Conservation (phyloP, 129 eudicot species). For the Cynara cardunculus region DNA sequence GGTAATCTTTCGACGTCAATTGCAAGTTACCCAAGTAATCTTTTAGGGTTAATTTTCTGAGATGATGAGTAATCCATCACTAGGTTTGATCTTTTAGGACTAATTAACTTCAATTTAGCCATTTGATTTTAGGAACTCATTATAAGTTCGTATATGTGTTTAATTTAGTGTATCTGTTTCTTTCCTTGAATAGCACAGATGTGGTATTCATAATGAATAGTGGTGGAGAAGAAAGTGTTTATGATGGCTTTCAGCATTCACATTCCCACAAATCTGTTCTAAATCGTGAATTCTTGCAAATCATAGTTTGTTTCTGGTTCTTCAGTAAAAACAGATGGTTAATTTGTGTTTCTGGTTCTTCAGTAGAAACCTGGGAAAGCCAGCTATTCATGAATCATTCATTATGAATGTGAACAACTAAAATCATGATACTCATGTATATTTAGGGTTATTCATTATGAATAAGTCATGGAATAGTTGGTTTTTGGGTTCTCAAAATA, state of each 20-base stretch:
- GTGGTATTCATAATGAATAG: background rate
- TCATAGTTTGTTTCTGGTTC: background rate
- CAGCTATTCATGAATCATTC: too few species aligned
- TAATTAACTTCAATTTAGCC: background rate
- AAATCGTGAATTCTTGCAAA: too few species aligned
- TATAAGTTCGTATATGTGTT: background rate
- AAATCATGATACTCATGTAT: background rate
- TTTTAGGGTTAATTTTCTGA: conserved; percentile 17
- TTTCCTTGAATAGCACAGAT: background rate
- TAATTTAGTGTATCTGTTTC: background rate
- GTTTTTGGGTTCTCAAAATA: background rate
- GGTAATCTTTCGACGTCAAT: background rate
- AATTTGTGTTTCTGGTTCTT: background rate
- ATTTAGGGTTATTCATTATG: background rate
- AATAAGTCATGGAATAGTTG: background rate
- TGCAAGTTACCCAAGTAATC: background rate
- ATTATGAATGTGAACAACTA: too few species aligned
- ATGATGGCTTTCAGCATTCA: background rate
- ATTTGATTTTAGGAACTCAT: background rate
- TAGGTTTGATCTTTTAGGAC: background rate
- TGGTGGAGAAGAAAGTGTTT: background rate
- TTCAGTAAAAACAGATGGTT: background rate
- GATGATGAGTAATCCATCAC: background rate
- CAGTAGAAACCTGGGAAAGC: too few species aligned
- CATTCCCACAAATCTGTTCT: background rate